These are phyloP conservation scores for Neospora caninum DNA, from an alignment of 169 alveolate species.

Conservation along the genomic window DNA sequence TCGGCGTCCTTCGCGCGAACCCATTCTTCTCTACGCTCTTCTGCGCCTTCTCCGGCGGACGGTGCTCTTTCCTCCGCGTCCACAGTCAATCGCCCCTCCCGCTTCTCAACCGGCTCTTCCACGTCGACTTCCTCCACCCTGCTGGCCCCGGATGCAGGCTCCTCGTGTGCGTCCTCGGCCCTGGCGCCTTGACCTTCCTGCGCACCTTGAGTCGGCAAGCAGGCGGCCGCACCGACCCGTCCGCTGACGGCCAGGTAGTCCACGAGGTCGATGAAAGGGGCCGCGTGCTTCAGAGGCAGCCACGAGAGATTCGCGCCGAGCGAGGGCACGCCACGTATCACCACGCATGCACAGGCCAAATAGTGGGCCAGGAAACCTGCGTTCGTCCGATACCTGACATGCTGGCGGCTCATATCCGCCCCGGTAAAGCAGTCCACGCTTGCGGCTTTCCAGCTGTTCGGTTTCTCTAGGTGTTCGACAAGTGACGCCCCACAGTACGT, in stretches of 20 bases:
- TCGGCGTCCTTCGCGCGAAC: background rate
- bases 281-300: background rate
- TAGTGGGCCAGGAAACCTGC: conserved; percentile 53
- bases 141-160: background rate
- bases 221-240: background rate
- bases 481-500: conserved; percentile 50
- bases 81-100: background rate
- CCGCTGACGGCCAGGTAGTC: conserved; percentile 20
- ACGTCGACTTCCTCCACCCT: too few relatives aligned
- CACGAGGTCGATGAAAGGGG: background rate
- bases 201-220: background rate
- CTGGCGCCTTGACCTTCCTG: too few relatives aligned
- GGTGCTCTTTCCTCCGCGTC: background rate
- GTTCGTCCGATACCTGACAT: conserved; percentile 54
- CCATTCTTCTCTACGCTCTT: background rate
- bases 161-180: background rate
- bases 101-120: background rate
- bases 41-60: background rate
- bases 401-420: conserved; percentile 25
- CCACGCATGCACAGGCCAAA: conserved; percentile 50
- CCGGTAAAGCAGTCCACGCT: conserved; percentile 61
- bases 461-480: conserved; percentile 41
- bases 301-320: background rate
- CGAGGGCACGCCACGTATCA: conserved; percentile 24
- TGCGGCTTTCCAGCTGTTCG: conserved; percentile 53